phyloP scores from a whole-genome alignment of 495 filamentous ascomycete genomes.

The Bathelium albidoporum region DNA sequence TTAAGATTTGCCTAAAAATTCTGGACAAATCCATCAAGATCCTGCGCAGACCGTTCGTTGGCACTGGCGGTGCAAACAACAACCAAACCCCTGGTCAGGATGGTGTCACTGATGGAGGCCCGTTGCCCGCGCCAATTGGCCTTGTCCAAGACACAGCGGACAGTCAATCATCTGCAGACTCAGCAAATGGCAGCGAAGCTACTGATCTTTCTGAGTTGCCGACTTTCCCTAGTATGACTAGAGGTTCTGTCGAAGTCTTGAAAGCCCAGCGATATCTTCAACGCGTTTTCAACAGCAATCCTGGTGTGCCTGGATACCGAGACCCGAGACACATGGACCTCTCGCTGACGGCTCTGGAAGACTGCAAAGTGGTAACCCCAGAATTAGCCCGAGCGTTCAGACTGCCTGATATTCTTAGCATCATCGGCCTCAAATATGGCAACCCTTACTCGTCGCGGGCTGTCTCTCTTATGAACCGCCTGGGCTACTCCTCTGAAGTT shows the following conservation, averaged over 20 bases:
- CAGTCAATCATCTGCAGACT: not conserved
- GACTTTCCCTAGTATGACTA: not conserved
- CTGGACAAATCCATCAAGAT: not conserved
- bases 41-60: not conserved
- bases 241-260: not conserved
- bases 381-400: not conserved
- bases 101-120: no score
- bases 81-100: not conserved
- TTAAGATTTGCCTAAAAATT: not conserved
- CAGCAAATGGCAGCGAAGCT: not conserved
- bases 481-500: not conserved
- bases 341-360: not conserved
- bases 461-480: not conserved
- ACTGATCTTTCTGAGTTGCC: not conserved
- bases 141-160: not conserved
- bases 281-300: not conserved
- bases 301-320: not conserved
- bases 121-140: not conserved
- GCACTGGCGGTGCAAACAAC: not conserved
- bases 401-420: not conserved
- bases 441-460: not conserved
- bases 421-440: not conserved
- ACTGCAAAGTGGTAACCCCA: not conserved
- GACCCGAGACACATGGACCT: not conserved
- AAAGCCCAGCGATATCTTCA: not conserved